A percentile compares a stretch with the other conserved stretches of the same genome.
Conservation (phyloP, 2,329 filamentous ascomycete species). For the Cercospora brassicicola region DNA sequence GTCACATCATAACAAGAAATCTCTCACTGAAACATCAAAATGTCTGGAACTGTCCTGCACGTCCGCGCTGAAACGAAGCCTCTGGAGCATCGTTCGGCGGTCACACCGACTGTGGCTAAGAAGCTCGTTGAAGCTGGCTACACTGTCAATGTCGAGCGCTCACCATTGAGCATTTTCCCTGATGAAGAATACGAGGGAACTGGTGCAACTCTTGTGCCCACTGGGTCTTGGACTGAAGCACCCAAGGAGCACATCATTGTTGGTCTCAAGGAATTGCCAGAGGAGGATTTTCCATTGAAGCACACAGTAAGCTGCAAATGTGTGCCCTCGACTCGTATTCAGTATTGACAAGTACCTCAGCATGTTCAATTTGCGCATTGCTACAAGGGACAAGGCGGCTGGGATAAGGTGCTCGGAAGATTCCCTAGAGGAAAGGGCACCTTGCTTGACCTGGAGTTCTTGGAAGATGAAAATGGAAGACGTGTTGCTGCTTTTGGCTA, state of each 20-base stretch:
- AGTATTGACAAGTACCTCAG: slow-evolving; percentile 19
- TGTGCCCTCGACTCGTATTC: not conserved
- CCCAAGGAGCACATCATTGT: slow-evolving; percentile 44
- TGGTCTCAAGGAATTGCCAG: slow-evolving; percentile 47
- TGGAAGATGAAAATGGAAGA: slow-evolving; percentile 68
- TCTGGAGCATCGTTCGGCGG: slow-evolving; percentile 42
- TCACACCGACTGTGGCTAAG: slow-evolving; percentile 44
- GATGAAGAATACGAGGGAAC: slow-evolving; percentile 45
- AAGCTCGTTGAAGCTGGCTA: slow-evolving; percentile 46
- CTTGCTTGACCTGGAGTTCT: slow-evolving; percentile 83
- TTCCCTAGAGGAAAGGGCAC: slow-evolving; percentile 75
- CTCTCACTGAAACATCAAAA: slow-evolving; percentile 10
- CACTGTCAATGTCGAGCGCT: slow-evolving; percentile 44
- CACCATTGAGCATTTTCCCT: slow-evolving; percentile 43
- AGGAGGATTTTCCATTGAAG: slow-evolving; percentile 66
- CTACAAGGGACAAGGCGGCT: slow-evolving; percentile 63
- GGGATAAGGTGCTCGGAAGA: slow-evolving; percentile 75
- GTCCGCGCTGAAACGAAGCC: slow-evolving; percentile 42
- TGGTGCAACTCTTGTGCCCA: slow-evolving; percentile 43
- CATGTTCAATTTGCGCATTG: slow-evolving; percentile 44
- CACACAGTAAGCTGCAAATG: slow-evolving; percentile 52
- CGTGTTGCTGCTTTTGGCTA: slow-evolving; percentile 70
- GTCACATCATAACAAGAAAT: not conserved
- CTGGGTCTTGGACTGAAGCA: slow-evolving; percentile 44
- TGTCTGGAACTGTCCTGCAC: slow-evolving; percentile 36